Percentiles rank a stretch among this genome's conserved stretches.
phyloP scores from a whole-genome alignment of 2,329 filamentous ascomycete species.

The Endothia cerciana region DNA sequence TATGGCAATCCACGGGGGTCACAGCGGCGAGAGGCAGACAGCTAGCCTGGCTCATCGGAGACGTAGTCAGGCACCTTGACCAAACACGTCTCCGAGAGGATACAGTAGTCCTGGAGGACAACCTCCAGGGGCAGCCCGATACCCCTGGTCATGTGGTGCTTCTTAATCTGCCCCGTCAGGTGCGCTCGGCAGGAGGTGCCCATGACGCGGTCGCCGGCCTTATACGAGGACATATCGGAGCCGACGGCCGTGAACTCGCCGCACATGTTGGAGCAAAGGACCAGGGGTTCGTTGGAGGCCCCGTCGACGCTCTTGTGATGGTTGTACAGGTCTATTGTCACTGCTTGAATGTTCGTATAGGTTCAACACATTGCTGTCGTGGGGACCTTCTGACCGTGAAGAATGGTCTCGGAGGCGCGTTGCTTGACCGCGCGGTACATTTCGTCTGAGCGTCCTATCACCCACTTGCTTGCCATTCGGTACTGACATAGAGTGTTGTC shows the following conservation, averaged over 20 bases:
- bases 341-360: no score
- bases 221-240: slow-evolving; percentile 46
- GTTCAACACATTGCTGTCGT: no score
- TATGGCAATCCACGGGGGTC: slow-evolving; percentile 68
- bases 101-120: slow-evolving; percentile 61
- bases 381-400: no score
- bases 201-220: slow-evolving; percentile 66
- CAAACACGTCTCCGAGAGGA: slow-evolving; percentile 60
- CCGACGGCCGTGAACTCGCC: slow-evolving; percentile 60
- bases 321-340: slow-evolving; percentile 67
- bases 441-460: no score
- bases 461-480: no score
- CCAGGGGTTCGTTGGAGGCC: slow-evolving; percentile 47
- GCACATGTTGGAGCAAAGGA: slow-evolving; percentile 74
- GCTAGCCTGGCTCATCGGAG: slow-evolving; percentile 60
- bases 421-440: no score
- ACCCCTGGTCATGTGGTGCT: slow-evolving; percentile 57
- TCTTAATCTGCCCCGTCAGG: slow-evolving; percentile 61
- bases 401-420: no score
- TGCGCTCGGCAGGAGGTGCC: slow-evolving; percentile 65
- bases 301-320: slow-evolving; percentile 60
- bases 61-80: slow-evolving; percentile 61
- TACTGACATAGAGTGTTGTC: no score
- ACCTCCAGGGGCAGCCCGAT: slow-evolving; percentile 65
- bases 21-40: slow-evolving; percentile 64